Conservation (phyloP, 2,329 filamentous ascomycete species). For the Aspergillus novofumigatus region DNA sequence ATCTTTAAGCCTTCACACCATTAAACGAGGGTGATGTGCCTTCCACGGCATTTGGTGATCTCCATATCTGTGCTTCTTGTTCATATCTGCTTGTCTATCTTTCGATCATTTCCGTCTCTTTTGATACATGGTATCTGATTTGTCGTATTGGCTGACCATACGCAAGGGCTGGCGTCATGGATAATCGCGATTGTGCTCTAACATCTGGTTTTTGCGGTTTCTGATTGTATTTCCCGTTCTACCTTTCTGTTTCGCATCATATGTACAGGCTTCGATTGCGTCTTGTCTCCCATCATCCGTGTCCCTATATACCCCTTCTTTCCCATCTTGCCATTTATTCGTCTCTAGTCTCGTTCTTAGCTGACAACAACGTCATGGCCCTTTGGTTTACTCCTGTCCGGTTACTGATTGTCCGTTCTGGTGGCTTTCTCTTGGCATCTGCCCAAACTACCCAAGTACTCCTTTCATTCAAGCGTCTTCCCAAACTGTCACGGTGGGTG, state of each 20-base stretch:
- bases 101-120: not conserved
- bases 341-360: not conserved
- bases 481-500: not conserved
- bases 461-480: not conserved
- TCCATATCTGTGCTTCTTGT: not conserved
- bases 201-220: not conserved
- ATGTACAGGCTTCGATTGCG: not conserved
- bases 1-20: not conserved
- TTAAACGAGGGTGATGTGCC: not conserved
- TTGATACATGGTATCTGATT: slow-evolving; percentile 1
- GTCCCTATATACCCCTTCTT: not conserved
- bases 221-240: not conserved
- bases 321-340: not conserved
- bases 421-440: not conserved
- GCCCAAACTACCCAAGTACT: not conserved
- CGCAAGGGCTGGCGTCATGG: slow-evolving; percentile 4
- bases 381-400: not conserved
- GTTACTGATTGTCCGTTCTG: not conserved
- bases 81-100: not conserved
- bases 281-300: not conserved
- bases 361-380: not conserved
- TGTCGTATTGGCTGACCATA: not conserved
- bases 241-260: not conserved
- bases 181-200: not conserved
- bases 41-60: not conserved